These are phyloP conservation scores for Monosporascus sp. DNA, from an alignment of 2,329 filamentous ascomycete genomes.

Conservation along the genomic window DNA sequence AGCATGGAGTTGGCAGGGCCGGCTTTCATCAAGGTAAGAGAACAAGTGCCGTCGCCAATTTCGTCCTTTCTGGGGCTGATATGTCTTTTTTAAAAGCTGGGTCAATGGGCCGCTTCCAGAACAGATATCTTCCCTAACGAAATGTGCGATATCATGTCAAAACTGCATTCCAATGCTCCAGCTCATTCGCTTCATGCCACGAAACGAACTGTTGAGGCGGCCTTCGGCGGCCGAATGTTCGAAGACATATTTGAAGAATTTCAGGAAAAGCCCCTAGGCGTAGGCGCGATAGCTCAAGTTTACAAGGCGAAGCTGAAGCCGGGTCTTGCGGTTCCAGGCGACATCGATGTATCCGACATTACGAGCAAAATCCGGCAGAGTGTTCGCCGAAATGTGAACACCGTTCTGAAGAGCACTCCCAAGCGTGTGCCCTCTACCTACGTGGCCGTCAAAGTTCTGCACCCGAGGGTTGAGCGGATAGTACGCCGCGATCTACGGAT, in stretches of 20 bases:
- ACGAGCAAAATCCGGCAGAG: constrained; percentile 58
- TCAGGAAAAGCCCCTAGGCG: constrained; percentile 79
- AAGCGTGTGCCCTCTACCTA: constrained; percentile 83
- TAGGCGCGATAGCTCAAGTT: constrained; percentile 94
- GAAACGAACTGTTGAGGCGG: constrained; percentile 70
- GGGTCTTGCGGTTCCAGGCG: constrained; percentile 61
- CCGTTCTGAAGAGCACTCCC: constrained; percentile 79
- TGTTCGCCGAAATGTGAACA: constrained; percentile 77
- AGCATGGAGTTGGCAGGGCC: constrained; percentile 92
- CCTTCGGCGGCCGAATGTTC: constrained; percentile 75
- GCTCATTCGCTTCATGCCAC: constrained; percentile 82
- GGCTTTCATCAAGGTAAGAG: constrained; percentile 85
- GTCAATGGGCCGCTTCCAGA: constrained; percentile 96
- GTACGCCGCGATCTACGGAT: constrained; percentile 89
- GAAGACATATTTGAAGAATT: constrained; percentile 97
- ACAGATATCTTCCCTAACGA: constrained; percentile 94
- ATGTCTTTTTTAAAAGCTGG: constrained; percentile 53
- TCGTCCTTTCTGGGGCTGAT: constrained; percentile 10
- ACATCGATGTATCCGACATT: constrained; percentile 48
- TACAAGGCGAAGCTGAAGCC: constrained; percentile 92
- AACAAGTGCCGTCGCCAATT: background rate
- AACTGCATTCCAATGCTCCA: constrained; percentile 88
- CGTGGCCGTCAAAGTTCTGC: constrained; percentile 92
- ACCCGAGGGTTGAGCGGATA: constrained; percentile 82
- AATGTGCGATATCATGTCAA: constrained; percentile 90